Evolutionary conservation across 2,329 filamentous ascomycete genomes (phyloP).

Genomic region (Colletotrichum camelliae): DNA sequence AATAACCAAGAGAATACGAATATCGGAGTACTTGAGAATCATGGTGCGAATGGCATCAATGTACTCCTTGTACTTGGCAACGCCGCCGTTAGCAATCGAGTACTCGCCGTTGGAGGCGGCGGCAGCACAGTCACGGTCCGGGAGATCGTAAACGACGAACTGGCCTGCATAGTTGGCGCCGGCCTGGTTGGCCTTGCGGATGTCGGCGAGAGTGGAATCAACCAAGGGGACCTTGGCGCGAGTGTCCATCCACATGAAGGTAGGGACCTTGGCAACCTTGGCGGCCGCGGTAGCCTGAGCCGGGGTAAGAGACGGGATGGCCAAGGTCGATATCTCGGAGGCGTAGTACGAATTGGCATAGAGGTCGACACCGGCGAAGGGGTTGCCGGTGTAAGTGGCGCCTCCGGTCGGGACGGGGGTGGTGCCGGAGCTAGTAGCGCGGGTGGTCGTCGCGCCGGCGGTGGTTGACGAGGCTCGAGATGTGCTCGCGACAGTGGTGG

Average conservation of each 20-base stretch:
- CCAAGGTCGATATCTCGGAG: conserved; percentile 58
- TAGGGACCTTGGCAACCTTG: conserved; percentile 56
- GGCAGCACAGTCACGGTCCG: conserved; percentile 63
- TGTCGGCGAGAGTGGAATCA: conserved; percentile 48
- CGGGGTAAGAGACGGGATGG: conserved; percentile 66
- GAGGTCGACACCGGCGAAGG: conserved; percentile 53
- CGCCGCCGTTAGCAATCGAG: conserved; percentile 53
- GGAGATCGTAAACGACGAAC: conserved; percentile 63
- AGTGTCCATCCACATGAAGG: conserved; percentile 60
- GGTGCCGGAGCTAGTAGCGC: conserved; percentile 24
- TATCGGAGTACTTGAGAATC: conserved; percentile 47
- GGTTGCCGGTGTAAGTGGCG: conserved; percentile 57
- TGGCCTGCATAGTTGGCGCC: conserved; percentile 48
- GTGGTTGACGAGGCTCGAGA: conserved; percentile 44
- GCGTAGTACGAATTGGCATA: conserved; percentile 62
- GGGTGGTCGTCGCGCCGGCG: conserved; percentile 24
- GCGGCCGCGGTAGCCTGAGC: conserved; percentile 57
- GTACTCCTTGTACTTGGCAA: conserved; percentile 60
- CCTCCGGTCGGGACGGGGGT: conserved; percentile 37
- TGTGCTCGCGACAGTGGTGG: conserved; percentile 27
- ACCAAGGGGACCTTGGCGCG: conserved; percentile 53
- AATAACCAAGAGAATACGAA: conserved; percentile 49
- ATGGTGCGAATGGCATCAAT: conserved; percentile 53
- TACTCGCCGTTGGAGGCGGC: conserved; percentile 63
- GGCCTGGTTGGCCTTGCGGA: conserved; percentile 41